These are phyloP conservation scores for Malassezia psittaci DNA, from an alignment of 1,284 basidiomycete genomes.

Conservation along the genomic window DNA sequence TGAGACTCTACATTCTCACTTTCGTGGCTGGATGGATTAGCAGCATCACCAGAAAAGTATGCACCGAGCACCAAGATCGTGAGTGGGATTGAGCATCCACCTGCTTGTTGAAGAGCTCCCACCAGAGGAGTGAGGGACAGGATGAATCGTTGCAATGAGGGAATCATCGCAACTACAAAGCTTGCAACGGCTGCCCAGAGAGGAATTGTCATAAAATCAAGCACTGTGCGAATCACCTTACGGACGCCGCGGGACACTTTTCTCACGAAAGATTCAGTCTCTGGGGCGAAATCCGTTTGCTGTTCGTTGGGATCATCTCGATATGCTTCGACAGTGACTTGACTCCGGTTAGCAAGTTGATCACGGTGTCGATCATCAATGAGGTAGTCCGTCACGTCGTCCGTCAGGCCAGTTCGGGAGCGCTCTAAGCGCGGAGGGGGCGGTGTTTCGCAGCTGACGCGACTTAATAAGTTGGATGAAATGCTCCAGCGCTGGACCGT, in stretches of 20 bases:
- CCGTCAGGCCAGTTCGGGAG: neutral
- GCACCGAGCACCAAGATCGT: conserved; percentile 84
- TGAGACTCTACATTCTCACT: neutral
- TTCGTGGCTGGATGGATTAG: neutral
- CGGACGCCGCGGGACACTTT: conserved; percentile 8
- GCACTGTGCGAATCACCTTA: conserved; percentile 51
- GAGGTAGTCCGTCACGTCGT: conserved; percentile 16
- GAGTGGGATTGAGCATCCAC: conserved; percentile 58
- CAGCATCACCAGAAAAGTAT: conserved; percentile 56
- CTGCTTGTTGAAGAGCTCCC: conserved; percentile 49
- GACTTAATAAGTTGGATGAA: conserved; percentile 48
- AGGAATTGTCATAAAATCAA: conserved; percentile 69
- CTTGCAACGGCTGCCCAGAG: conserved; percentile 58
- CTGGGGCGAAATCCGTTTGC: neutral
- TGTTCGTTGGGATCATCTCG: conserved; percentile 1
- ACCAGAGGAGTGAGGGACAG: conserved; percentile 47
- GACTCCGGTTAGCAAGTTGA: conserved; percentile 3
- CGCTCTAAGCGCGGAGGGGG: neutral
- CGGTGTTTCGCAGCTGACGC: neutral
- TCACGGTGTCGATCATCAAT: conserved; percentile 9
- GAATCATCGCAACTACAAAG: conserved; percentile 68
- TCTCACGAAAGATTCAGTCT: neutral
- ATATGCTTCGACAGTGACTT: neutral
- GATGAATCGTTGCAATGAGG: conserved; percentile 53
- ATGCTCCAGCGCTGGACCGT: conserved; percentile 57